These are phyloP conservation scores for Plasmopara viticola DNA, from an alignment of 352 stramenopile genomes.

Conservation along the genomic window DNA sequence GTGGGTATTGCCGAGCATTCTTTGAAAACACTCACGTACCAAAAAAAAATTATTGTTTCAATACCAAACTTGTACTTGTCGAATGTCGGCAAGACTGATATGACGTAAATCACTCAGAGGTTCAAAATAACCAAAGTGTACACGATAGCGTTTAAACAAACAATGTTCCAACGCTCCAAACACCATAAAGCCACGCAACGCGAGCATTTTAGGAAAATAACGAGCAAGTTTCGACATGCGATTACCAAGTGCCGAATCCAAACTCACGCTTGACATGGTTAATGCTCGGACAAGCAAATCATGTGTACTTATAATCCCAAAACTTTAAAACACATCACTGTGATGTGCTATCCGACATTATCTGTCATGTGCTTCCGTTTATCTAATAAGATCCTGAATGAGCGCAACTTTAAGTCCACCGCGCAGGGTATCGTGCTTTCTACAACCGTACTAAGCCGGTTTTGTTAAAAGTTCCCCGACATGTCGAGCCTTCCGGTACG, in stretches of 20 bases:
- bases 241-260: slow-evolving; percentile 15
- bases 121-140: slow-evolving; percentile 68
- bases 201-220: slow-evolving; percentile 41
- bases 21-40: slow-evolving; percentile 73
- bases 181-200: slow-evolving; percentile 72
- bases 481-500: slow-evolving; percentile 29
- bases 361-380: no score
- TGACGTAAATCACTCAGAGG: slow-evolving; percentile 50
- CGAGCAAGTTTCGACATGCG: slow-evolving; percentile 13
- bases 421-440: slow-evolving; percentile 18
- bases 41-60: slow-evolving; percentile 76
- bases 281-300: slow-evolving; percentile 28
- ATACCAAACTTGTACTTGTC: slow-evolving; percentile 65
- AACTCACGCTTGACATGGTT: slow-evolving; percentile 24
- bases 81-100: slow-evolving; percentile 66
- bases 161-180: slow-evolving; percentile 81
- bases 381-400: slow-evolving; percentile 47
- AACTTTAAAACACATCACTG: slow-evolving; percentile 54
- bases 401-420: slow-evolving; percentile 34
- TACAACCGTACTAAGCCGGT: slow-evolving; percentile 32
- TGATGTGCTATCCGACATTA: no score
- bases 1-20: slow-evolving; percentile 74
- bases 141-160: slow-evolving; percentile 77
- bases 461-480: slow-evolving; percentile 33
- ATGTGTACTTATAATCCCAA: slow-evolving; percentile 13